A percentile compares a stretch with the other conserved stretches of the same genome.
phyloP scores from a whole-genome alignment of 371 early-diverging fungal species.

The Conidiobolus incongruus region DNA sequence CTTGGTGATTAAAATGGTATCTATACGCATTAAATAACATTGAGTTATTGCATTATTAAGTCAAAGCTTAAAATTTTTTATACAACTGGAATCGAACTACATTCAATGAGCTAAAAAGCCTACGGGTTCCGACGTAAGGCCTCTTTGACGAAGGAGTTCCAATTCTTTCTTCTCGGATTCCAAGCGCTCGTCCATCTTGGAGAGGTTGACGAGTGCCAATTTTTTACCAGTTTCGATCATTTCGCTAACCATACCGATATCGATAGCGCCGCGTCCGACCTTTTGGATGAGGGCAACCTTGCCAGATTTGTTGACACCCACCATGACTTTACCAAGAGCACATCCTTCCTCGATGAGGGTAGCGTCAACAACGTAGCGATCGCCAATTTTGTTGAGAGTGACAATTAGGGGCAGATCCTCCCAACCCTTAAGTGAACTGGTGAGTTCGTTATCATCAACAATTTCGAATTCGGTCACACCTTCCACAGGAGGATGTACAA shows the following conservation, averaged over 20 bases:
- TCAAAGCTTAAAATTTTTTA: too few species aligned
- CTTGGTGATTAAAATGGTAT: too few species aligned
- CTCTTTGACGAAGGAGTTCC: too few species aligned
- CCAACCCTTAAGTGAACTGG: slow-evolving; percentile 45
- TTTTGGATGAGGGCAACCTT: slow-evolving; percentile 69
- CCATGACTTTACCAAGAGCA: slow-evolving; percentile 48
- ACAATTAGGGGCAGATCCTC: slow-evolving; percentile 57
- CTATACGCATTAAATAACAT: too few species aligned
- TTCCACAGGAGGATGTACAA: slow-evolving; percentile 38
- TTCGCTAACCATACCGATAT: slow-evolving; percentile 47
- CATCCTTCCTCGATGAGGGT: slow-evolving; percentile 69
- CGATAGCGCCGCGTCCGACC: slow-evolving; percentile 41
- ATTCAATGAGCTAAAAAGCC: too few species aligned
- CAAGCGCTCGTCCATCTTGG: too few species aligned
- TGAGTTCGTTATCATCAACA: slow-evolving; percentile 63
- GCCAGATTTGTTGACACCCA: slow-evolving; percentile 58
- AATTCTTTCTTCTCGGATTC: too few species aligned
- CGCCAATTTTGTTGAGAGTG: slow-evolving; percentile 67
- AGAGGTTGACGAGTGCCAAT: too few species aligned
- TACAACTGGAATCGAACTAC: too few species aligned
- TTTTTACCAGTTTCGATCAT: too few species aligned
- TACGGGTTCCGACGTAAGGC: too few species aligned
- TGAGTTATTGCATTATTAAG: too few species aligned
- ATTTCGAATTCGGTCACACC: slow-evolving; percentile 74
- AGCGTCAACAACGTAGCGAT: slow-evolving; percentile 65